These are phyloP conservation scores for Apiospora arundinis DNA, from an alignment of 2,329 filamentous ascomycete species.

Conservation along the genomic window DNA sequence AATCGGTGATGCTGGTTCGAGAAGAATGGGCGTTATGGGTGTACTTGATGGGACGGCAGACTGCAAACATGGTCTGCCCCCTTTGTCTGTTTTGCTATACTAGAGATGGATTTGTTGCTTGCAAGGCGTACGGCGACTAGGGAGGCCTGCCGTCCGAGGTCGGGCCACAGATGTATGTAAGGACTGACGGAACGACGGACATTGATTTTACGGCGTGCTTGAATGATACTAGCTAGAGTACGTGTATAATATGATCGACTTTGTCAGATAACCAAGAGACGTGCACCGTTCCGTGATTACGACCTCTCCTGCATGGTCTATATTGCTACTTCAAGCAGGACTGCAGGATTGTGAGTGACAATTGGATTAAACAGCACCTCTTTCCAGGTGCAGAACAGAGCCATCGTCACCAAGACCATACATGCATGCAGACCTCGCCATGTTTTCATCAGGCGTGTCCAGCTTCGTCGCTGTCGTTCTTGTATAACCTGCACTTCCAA, in stretches of 20 bases:
- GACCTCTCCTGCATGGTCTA: no score
- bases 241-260: neutral
- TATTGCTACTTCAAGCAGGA: no score
- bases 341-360: no score
- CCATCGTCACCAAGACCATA: no score
- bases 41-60: neutral
- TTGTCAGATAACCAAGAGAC: neutral
- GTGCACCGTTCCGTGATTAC: neutral
- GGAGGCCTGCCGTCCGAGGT: neutral
- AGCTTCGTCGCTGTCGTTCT: no score
- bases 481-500: no score
- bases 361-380: no score
- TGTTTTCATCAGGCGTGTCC: no score
- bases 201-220: neutral
- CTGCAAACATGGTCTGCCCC: neutral
- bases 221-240: neutral
- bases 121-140: slow-evolving; percentile 9
- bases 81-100: neutral
- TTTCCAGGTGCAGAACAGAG: no score
- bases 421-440: no score
- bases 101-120: neutral
- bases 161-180: neutral
- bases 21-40: neutral
- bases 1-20: neutral
- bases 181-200: neutral